Evolutionary conservation across 345 rosid species (phyloP).

Genomic region (Hirschfeldia incana): DNA sequence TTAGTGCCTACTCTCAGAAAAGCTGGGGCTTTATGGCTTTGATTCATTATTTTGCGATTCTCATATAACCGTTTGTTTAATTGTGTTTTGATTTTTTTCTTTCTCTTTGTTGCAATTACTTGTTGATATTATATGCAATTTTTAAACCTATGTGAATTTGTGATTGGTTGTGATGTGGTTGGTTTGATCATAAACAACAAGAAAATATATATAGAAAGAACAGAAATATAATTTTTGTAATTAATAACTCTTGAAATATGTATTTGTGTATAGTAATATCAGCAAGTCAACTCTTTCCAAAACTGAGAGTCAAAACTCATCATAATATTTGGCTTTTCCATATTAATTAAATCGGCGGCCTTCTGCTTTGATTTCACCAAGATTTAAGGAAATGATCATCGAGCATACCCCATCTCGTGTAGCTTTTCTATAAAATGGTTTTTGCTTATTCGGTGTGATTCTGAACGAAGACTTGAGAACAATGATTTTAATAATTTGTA

Average conservation of each 20-base stretch:
- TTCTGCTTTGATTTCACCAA: constrained; percentile 2
- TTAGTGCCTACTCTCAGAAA: background rate
- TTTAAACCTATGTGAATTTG: background rate
- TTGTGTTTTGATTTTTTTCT: background rate
- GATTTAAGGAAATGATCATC: background rate
- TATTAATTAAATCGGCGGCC: background rate
- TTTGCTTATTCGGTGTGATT: constrained; percentile 4
- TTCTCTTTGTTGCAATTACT: background rate
- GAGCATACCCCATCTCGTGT: background rate
- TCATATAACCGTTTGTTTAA: background rate
- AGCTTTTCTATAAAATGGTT: constrained; percentile 6
- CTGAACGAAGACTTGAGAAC: background rate
- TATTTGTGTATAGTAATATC: background rate
- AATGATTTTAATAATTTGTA: background rate
- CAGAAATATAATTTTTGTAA: background rate
- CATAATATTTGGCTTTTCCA: background rate
- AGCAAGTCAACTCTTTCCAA: background rate
- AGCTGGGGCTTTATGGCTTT: constrained; percentile 2
- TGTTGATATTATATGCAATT: background rate
- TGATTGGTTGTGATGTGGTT: background rate
- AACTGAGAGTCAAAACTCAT: background rate
- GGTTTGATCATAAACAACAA: background rate
- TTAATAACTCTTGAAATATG: background rate
- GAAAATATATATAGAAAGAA: background rate
- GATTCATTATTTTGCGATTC: background rate